These are phyloP conservation scores for Aspergillus sp. DNA, from an alignment of 2,329 filamentous ascomycete genomes.

Conservation along the genomic window DNA sequence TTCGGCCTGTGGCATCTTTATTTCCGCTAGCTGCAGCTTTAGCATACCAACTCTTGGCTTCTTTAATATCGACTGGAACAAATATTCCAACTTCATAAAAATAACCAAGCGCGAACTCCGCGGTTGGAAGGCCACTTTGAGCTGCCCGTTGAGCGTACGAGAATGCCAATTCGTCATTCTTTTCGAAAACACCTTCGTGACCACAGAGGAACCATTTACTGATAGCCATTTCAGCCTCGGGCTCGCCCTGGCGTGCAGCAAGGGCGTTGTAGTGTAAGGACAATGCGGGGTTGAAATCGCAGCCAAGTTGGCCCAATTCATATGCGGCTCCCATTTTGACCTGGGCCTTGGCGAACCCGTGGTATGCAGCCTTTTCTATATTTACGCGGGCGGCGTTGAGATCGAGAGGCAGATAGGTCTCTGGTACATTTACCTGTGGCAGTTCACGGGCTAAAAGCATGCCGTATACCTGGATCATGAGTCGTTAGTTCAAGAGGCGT, in stretches of 20 bases:
- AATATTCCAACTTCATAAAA: conserved; percentile 97
- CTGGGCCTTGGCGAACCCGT: conserved; percentile 94
- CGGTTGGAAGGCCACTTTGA: conserved; percentile 75
- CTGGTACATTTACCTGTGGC: conserved; percentile 83
- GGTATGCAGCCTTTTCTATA: conserved; percentile 93
- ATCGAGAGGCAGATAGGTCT: conserved; percentile 68
- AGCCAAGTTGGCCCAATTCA: conserved; percentile 88
- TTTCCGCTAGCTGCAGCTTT: conserved; percentile 89
- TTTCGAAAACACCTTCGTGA: conserved; percentile 85
- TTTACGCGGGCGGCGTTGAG: conserved; percentile 75
- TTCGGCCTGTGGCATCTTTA: conserved; percentile 76
- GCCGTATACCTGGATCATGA: conserved; percentile 64
- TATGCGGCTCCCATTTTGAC: conserved; percentile 96
- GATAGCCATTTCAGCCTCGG: conserved; percentile 91
- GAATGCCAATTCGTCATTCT: conserved; percentile 93
- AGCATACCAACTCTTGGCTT: conserved; percentile 86
- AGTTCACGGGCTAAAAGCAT: conserved; percentile 91
- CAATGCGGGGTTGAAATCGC: conserved; percentile 89
- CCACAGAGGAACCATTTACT: conserved; percentile 99
- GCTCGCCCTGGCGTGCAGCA: conserved; percentile 85
- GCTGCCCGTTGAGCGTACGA: conserved; percentile 88
- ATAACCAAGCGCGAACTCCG: conserved; percentile 95
- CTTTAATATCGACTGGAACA: conserved; percentile 76
- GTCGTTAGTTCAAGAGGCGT: conserved; percentile 6
- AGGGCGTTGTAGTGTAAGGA: conserved; percentile 96